Evolutionary conservation across 176 grass and related monocot species (phyloP), one percentile per base, ranked within the genome.

Genomic region (Pontederia paniculata): DNA sequence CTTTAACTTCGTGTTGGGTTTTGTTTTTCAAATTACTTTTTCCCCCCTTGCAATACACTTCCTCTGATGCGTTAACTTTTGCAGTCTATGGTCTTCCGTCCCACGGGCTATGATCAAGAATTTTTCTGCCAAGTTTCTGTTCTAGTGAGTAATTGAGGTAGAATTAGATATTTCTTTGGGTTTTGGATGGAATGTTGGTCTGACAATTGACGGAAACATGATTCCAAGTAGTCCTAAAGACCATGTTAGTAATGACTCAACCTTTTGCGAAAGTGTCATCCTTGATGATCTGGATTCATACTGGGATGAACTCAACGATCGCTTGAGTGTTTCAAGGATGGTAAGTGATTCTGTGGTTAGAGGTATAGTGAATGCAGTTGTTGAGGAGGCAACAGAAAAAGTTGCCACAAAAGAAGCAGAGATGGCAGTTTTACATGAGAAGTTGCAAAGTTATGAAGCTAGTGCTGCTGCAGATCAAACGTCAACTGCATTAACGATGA

Each of bases 231-330:
- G 17, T 45, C 63, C 37, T 43, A 58, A 67, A 16, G 61, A 69
- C 42, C 62, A 45, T 18, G 42, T 60, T 55, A 44, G 52, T 16
- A 60, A 72, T 21, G 69, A 71, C n/a, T 73, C 44, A 19, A 60
- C 62, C 16, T 50, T 60, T 14, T 81, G 65, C 76, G 70, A 81
- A 46, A 75, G 62, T 23, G 66, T 76, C 42, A 21, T 70, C 46
- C 63, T 61, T 21, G 60, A 77, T 58, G 74, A 76, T 65, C 16
- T 52, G 45, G 72, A 71, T 59, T 70, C 65, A 13, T 81, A 75
- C 37, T 81, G 51, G 72, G 78, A 75, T 28, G 78, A 81, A 53
- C 44, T 76, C 37, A 69, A 68, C 54, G 78, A 76, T 25, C 52
- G 66, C 22, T 44, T 81, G 44, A 80, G 65, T 50, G 60, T 80